Conservation (phyloP, 2,329 filamentous ascomycete species). For the Gnomoniopsis smithogilvyi region DNA sequence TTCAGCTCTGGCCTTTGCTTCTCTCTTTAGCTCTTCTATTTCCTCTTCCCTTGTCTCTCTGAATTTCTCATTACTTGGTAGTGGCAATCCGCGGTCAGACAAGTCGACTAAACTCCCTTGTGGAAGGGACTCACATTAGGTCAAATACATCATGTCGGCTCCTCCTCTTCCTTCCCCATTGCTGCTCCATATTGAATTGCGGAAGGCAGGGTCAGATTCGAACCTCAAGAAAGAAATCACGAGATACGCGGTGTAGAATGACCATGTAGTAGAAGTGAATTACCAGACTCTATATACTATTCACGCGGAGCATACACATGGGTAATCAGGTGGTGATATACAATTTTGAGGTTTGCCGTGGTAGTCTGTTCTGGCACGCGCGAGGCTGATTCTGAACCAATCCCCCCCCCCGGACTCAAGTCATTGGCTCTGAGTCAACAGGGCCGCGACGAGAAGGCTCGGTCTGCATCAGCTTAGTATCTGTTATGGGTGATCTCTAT, state of each 20-base stretch:
- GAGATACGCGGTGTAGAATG: background rate
- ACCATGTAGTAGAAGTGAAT: background rate
- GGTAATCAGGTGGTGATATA: background rate
- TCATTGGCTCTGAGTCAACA: background rate
- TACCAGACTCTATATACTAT: too few relatives aligned
- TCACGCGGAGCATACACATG: too few relatives aligned
- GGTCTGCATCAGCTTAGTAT: background rate
- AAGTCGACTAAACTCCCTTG: background rate
- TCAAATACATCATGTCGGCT: background rate
- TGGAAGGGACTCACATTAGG: background rate
- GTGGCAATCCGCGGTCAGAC: background rate
- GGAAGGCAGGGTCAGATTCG: background rate
- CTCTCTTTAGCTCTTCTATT: background rate
- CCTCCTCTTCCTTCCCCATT: background rate
- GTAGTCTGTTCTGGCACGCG: too few relatives aligned
- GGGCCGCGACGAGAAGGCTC: background rate
- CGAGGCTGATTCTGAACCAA: too few relatives aligned
- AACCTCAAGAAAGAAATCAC: background rate
- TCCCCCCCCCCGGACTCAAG: background rate
- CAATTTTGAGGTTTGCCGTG: background rate
- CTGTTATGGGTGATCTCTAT: too few relatives aligned
- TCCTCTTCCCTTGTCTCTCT: background rate
- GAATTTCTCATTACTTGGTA: background rate
- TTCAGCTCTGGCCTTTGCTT: background rate
- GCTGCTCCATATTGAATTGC: background rate